Base-by-base conservation (phyloP, 2,329 filamentous ascomycete species). In the Cladorrhinum sp. region DNA sequence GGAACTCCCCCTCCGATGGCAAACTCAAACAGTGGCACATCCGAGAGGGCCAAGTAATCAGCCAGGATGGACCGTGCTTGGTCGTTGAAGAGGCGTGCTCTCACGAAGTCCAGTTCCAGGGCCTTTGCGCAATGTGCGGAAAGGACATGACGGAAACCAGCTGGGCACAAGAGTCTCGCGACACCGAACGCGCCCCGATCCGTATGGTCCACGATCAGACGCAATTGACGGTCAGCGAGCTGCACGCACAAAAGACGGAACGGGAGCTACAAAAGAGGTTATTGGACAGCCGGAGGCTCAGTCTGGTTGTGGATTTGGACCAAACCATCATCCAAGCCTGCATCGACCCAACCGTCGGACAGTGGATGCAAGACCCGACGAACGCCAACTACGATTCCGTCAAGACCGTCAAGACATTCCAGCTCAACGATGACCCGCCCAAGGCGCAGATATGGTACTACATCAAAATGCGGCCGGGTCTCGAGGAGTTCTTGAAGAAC, bases 271-370 rank as follows among this genome's bases (percentile, higher is more conserved):
- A 97, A 78, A 85, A 87, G 62, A 87, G 93, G 20, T 80, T 99
- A 48, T 79, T 99, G 49, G 82, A 87, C 61, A 85, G 89, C 63
- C 86, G 89, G 67, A 96, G 96, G 77, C 83, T 99, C 50, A 96
- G 91, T 50, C 82, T 99, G 50, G 95, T 99, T 24, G 95, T 99
- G 68, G 95, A 99, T 80, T 81, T 99, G 58, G 95, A 99, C 73
- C 93, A 98, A 78, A 99, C 95, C 60, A 95, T 99, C 70, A 99
- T 99, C 67, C 95, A 99, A 74, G 95, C 95, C 24, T 96, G 92
- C 64, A 96, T 98, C 70, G 95, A 99, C 68, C 93, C 93, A 6
- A 99, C 95, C 0, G 88, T 99, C 58, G 92, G 89, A 65, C 93
- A 99, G 73, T 99, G 95, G 95, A 91, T 96, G 79, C 83, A 86